Conservation (phyloP, 495 filamentous ascomycete genomes). For the Aspergillus sparsus region DNA sequence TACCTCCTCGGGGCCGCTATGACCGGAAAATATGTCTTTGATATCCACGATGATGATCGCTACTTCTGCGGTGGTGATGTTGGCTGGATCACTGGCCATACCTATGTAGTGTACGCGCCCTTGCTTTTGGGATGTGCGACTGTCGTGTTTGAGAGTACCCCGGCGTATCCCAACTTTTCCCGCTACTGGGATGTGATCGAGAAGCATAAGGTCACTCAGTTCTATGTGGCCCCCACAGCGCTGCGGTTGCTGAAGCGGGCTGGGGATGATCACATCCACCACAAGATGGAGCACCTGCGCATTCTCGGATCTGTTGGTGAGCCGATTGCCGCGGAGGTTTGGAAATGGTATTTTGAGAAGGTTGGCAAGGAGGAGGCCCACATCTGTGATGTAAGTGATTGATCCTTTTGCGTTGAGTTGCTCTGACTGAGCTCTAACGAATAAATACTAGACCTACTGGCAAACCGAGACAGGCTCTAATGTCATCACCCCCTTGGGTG, state of each 20-base stretch:
- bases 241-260: conserved; percentile 92
- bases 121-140: conserved; percentile 90
- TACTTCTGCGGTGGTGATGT: conserved; percentile 99
- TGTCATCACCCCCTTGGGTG: conserved; percentile 64
- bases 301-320: conserved; percentile 97
- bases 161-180: conserved; percentile 96
- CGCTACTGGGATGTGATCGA: conserved; percentile 98
- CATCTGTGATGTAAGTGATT: conserved; percentile 80
- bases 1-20: conserved; percentile 90
- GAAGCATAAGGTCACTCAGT: conserved; percentile 92
- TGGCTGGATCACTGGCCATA: conserved; percentile 99
- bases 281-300: conserved; percentile 84
- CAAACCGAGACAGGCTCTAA: conserved; percentile 99
- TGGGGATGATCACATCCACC: conserved; percentile 86
- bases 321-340: conserved; percentile 97
- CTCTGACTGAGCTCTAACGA: background rate
- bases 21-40: conserved; percentile 98
- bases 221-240: conserved; percentile 97
- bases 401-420: conserved; percentile 10
- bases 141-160: conserved; percentile 98
- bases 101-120: conserved; percentile 97
- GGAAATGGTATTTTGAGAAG: conserved; percentile 99
- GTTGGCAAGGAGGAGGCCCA: conserved; percentile 94
- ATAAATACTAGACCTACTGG: conserved; percentile 86
- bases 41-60: conserved; percentile 88